Percentiles rank a stretch among this genome's conserved stretches.
Evolutionary conservation across 495 filamentous ascomycete species (phyloP).

Genomic region (Aeminium ludgeri): DNA sequence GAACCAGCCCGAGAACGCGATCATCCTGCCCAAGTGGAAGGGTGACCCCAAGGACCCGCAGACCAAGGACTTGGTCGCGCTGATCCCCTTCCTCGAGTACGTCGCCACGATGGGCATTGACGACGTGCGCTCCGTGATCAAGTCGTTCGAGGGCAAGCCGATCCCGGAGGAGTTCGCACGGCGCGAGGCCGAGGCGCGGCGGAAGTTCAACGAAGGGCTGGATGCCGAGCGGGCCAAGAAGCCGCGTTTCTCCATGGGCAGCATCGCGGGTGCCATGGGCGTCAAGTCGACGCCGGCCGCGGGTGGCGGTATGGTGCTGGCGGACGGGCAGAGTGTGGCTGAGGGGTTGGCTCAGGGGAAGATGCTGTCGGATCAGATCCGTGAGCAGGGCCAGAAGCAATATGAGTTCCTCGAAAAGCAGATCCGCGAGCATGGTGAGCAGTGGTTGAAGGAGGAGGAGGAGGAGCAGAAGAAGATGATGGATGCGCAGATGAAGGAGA

Average conservation of each 20-base stretch:
- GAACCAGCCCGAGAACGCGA: constrained; percentile 82
- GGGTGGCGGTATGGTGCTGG: constrained; percentile 32
- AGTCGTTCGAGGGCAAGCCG: constrained; percentile 68
- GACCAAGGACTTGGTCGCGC: constrained; percentile 55
- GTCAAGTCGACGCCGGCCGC: constrained; percentile 34
- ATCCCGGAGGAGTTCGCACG: constrained; percentile 79
- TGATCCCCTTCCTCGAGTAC: constrained; percentile 94
- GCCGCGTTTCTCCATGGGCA: constrained; percentile 35
- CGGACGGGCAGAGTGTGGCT: constrained; percentile 45
- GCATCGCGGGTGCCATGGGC: constrained; percentile 52
- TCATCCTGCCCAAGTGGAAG: constrained; percentile 77
- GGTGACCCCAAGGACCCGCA: constrained; percentile 55
- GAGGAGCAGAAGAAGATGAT: constrained; percentile 66
- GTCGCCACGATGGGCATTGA: constrained; percentile 78
- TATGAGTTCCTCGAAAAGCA: constrained; percentile 78
- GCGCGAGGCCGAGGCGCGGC: constrained; percentile 69
- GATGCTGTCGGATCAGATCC: constrained; percentile 84
- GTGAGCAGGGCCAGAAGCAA: constrained; percentile 79
- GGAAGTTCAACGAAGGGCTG: constrained; percentile 60
- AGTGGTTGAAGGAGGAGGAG: constrained; percentile 85
- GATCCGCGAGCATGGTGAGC: constrained; percentile 79
- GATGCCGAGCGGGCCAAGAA: constrained; percentile 52
- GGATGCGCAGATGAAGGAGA: constrained; percentile 75
- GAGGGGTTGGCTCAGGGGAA: constrained; percentile 74
- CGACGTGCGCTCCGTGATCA: constrained; percentile 70